Base-by-base conservation (phyloP, 768 basidiomycete genomes). In the Tephrocybe rancida region DNA sequence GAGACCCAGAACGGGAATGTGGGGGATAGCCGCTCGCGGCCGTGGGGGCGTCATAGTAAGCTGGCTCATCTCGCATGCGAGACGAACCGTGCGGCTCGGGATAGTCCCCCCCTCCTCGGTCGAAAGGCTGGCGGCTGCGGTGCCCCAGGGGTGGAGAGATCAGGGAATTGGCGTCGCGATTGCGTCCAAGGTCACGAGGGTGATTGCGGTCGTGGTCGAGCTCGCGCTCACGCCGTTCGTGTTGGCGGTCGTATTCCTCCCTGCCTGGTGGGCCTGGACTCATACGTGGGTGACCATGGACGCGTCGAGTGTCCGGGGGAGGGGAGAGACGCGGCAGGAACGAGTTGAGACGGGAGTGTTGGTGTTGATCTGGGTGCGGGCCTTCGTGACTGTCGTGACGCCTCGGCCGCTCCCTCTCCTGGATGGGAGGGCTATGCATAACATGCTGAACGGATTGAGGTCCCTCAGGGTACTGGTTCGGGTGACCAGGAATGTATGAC, bases 231-330 rank as follows among this genome's bases (percentile, higher is more conserved):
- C 69, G 64, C 62, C 80, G 71, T 30, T 80, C 80, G 26, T 68
- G 65, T 45, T 75, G 75, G 52, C 74, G 75, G n/a, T 80, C 79
- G 48, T 75, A 73, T 52, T 83, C 80, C 21, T 83, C 77, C 52
- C 80, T 71, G 43, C 86, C 74, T 59, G 78, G 82, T 22, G 82
- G 74, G 3, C 77, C 85, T 35, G 86, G 85, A 6, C 85, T 86
- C 61, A 85, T 63, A 50, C 85, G 84, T 67, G 87, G 87, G 68
- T 88, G 87, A 55, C 75, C 76, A 65, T 88, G 88, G 43, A 77
- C 67, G 61, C 79, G 78, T 55, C 76, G 72, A 13, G 67, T 52
- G 44, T 73, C 68, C 16, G 70, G 66, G 8, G 68, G 73, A 18
- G 77, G 74, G 11, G 75, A 73, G 41, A 66, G 59, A 48, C 71